Conservation (phyloP, 2,329 filamentous ascomycete genomes). For the Alternaria arbusti region DNA sequence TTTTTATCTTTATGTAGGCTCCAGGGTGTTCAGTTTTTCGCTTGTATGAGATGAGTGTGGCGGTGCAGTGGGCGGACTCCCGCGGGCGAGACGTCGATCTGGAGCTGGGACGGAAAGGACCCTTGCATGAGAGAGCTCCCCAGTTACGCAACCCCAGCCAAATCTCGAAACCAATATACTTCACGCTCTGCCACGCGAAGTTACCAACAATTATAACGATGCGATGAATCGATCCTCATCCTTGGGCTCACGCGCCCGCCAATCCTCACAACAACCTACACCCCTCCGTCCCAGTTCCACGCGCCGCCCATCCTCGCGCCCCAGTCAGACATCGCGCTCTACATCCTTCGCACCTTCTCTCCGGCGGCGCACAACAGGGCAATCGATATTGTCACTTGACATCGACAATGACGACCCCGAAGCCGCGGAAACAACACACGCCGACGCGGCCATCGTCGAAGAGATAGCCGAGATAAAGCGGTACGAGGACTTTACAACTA, state of each 20-base stretch:
- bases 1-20: too few species aligned
- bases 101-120: not conserved
- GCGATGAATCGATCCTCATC: conserved; percentile 52
- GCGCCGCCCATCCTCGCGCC: conserved; percentile 38
- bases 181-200: conserved; percentile 1
- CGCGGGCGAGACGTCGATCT: not conserved
- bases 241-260: conserved; percentile 5
- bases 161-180: not conserved
- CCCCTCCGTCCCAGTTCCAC: conserved; percentile 55
- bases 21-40: too few species aligned
- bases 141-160: not conserved
- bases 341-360: conserved; percentile 61
- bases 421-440: conserved; percentile 56
- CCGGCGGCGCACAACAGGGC: conserved; percentile 69
- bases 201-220: conserved; percentile 29
- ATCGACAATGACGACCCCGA: conserved; percentile 66
- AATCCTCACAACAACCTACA: conserved; percentile 26
- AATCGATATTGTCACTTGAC: conserved; percentile 67
- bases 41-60: not conserved
- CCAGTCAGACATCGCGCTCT: conserved; percentile 32
- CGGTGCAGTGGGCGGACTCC: not conserved
- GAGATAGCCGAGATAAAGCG: conserved; percentile 98
- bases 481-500: conserved; percentile 98
- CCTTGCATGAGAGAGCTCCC: conserved; percentile 8
- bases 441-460: conserved; percentile 79